Evolutionary conservation across 495 filamentous ascomycete genomes (phyloP), one percentile per base, ranked within the genome.

Genomic region (Tuber indicum): DNA sequence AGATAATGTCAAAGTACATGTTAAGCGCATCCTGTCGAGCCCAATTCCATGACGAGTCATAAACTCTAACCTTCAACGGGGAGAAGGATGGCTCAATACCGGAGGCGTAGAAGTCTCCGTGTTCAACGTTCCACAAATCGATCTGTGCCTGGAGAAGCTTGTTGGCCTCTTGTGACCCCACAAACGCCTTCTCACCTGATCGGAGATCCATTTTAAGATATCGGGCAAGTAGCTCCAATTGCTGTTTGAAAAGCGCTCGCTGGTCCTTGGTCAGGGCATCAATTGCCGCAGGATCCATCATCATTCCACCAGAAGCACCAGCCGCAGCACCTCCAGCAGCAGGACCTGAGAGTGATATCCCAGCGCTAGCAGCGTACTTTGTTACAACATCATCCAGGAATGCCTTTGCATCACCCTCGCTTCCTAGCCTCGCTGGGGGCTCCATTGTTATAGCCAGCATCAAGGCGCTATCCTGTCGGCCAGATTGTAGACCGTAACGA

Each of bases 1-100:
- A 99, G 82, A 99, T 98, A 81, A 99, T 97, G 83, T 99, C 96
- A 85, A 94, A 99, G 87, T 94, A 99, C 96, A 99, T 99, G 87
- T 90, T 93, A 58, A 98, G 88, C 52, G 94, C 96, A 85, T 99
- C 96, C 83, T 98, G 96, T 73, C 96, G 92, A 46, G 93, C 96
- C 96, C 96, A 99, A 84, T 99, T 99, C 96, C 96, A 99, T 1
- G 93, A 96, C 0, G 96, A 98, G 84, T 99, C 96, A 85, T 98
- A 99, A 21, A 97, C 90, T 84, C 96, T 91, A 26, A 96, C 95
- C 85, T 99, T 99, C 26, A 98, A 89, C 4, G 92, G 86, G 83
- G 92, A 94, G 85, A 99, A 99, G 9, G 93, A 89, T 0, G 96
- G 96, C 84, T 97, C 94, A 79, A 99, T 98, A 70, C 96, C 96